Evolutionary conservation across 2,329 filamentous ascomycete species (phyloP).

Genomic region (Ophiognomonia clavigignenti-juglandacearum): DNA sequence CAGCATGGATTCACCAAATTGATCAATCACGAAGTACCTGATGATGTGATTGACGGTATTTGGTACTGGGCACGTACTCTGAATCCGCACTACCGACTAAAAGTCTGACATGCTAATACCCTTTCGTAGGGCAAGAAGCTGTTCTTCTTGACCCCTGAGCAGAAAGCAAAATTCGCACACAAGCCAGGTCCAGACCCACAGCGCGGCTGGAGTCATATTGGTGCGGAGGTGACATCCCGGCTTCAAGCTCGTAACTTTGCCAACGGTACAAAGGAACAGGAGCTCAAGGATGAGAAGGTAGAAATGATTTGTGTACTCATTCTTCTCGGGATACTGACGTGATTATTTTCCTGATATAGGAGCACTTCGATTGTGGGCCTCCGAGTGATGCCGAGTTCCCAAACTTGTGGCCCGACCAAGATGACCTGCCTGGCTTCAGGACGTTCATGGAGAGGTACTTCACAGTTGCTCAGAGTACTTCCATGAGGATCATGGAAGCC

Average conservation of each 20-base stretch:
- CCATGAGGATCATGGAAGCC: conserved; percentile 16
- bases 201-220: neutral
- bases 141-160: neutral
- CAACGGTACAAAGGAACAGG: neutral
- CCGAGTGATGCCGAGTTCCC: neutral
- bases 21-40: neutral
- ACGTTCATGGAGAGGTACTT: conserved; percentile 26
- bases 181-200: neutral
- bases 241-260: neutral
- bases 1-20: neutral
- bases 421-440: conserved; percentile 30
- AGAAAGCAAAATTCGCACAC: neutral
- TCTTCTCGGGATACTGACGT: neutral
- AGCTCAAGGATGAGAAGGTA: neutral
- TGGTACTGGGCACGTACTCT: neutral
- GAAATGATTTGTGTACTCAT: neutral
- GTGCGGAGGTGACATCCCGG: neutral
- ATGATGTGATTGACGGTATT: neutral
- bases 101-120: neutral
- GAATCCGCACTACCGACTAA: neutral
- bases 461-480: neutral
- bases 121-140: neutral
- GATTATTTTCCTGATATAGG: neutral
- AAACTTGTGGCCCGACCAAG: conserved; percentile 34
- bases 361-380: neutral